Evolutionary conservation across 768 basidiomycete genomes (phyloP), one percentile per base, ranked within the genome.

Genomic region (Ramaria sp.): DNA sequence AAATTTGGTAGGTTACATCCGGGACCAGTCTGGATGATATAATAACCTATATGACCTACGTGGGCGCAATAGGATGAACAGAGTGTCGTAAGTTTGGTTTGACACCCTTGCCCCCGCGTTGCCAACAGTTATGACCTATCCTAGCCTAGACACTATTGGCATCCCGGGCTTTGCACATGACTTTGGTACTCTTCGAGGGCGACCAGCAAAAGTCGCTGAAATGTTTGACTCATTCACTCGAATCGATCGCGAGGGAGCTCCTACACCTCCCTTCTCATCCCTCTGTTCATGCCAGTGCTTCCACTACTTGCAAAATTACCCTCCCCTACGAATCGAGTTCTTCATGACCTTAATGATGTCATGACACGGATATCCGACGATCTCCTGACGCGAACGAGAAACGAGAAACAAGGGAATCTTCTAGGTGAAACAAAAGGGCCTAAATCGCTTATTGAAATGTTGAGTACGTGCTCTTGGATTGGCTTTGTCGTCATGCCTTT

Each of bases 211-310:
- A 2, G 70, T 81, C 17, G 73, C 78, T 20, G 74, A 78, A 59
- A 71, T 80, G 7, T 67, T 84, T 45, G 79, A 84, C 61, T 75
- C 75, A 27, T 68, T 84, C 24, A 83, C 80, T n/a, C 82, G 82
- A 64, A 77, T 76, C 48, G 76, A 83, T 63, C 76, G 81, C 63
- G 19, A 34, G 4, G 37, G 2, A 4, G 11, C 51, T 31, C 15
- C 72, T 75, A 77, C 50, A 79, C 79, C 3, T 82, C 83, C 64
- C 82, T 82, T 61, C 82, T 82, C 73, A 58, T 59, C 12, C 77
- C 80, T 39, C 78, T 83, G 38, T 69, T 83, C 24, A 82, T 83
- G 56, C 82, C 79, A 80, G 65, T 80, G 15, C 74, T 78, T 27
- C 82, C 82, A 2, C 72, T 77, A 42, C 74, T 83, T 48, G 63